Conservation (phyloP, 805 yeast genomes). For the Vanderwaltozyma verrucispora region DNA sequence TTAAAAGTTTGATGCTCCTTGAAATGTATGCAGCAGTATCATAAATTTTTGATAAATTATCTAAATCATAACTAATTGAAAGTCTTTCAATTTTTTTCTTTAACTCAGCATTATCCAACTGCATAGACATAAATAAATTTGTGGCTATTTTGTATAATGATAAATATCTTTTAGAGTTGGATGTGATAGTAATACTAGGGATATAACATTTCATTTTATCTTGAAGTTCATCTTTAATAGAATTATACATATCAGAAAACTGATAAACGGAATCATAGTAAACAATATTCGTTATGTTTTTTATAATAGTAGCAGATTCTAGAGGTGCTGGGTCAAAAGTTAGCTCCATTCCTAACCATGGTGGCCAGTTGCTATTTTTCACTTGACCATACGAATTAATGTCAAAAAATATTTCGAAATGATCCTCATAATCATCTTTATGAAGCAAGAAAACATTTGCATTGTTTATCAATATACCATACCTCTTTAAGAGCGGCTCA, state of each 20-base stretch:
- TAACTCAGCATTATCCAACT: slow-evolving; percentile 52
- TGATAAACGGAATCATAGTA: slow-evolving; percentile 46
- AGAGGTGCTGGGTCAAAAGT: slow-evolving; percentile 45
- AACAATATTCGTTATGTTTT: slow-evolving; percentile 51
- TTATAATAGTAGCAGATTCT: slow-evolving; percentile 43
- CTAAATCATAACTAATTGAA: slow-evolving; percentile 59
- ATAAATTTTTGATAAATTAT: slow-evolving; percentile 43
- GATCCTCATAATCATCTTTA: slow-evolving; percentile 35
- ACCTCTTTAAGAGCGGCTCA: slow-evolving; percentile 50
- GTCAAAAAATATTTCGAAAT: slow-evolving; percentile 36
- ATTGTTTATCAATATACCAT: slow-evolving; percentile 54
- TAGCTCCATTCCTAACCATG: slow-evolving; percentile 73
- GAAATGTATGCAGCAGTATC: slow-evolving; percentile 41
- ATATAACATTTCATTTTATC: slow-evolving; percentile 51
- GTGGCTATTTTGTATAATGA: slow-evolving; percentile 52
- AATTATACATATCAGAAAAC: slow-evolving; percentile 30
- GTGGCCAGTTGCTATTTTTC: slow-evolving; percentile 55
- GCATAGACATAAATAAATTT: slow-evolving; percentile 60
- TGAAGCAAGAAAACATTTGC: slow-evolving; percentile 66
- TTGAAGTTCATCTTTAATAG: slow-evolving; percentile 22
- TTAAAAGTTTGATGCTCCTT: slow-evolving; percentile 34
- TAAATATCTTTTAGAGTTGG: slow-evolving; percentile 67
- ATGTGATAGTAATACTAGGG: slow-evolving; percentile 55
- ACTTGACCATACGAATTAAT: slow-evolving; percentile 51
- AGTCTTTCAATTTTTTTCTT: slow-evolving; percentile 55